Evolutionary conservation across 2,329 filamentous ascomycete genomes (phyloP).

Genomic region (Pestalotiopsis sp.): DNA sequence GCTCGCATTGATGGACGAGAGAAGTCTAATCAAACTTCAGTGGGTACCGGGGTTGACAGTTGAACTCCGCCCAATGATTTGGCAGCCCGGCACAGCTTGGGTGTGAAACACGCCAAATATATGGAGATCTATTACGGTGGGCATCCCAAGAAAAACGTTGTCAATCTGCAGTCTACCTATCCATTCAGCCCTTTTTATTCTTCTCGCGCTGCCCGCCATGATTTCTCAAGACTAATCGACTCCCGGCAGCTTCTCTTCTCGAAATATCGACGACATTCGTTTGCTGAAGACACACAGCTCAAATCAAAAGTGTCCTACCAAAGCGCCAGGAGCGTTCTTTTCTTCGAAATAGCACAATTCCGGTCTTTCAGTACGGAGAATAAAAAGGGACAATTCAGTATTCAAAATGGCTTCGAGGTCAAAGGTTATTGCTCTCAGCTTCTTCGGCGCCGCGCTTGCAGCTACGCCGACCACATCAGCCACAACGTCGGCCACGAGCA

Average conservation of each 20-base stretch:
- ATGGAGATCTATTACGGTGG: neutral
- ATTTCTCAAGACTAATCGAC: neutral
- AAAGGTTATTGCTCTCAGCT: neutral
- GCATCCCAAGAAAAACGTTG: neutral
- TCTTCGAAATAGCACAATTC: neutral
- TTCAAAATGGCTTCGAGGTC: neutral
- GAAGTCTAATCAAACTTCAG: constrained; percentile 6
- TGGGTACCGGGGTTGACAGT: constrained; percentile 2
- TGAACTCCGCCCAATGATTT: neutral
- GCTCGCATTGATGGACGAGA: constrained; percentile 2
- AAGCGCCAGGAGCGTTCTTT: neutral
- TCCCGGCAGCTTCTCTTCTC: neutral
- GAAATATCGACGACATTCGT: neutral
- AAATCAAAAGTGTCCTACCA: neutral
- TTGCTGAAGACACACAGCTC: neutral
- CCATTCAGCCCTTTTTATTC: neutral
- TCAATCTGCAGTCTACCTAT: neutral
- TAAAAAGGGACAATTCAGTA: neutral
- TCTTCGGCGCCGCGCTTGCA: neutral
- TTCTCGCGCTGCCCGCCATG: neutral
- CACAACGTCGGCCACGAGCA: neutral
- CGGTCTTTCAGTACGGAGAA: neutral
- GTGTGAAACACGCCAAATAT: constrained; percentile 1
- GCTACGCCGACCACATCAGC: neutral
- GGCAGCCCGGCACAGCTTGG: neutral